Conservation (phyloP, 192 early-diverging fungal species). For the Powellomyces hirtus region DNA sequence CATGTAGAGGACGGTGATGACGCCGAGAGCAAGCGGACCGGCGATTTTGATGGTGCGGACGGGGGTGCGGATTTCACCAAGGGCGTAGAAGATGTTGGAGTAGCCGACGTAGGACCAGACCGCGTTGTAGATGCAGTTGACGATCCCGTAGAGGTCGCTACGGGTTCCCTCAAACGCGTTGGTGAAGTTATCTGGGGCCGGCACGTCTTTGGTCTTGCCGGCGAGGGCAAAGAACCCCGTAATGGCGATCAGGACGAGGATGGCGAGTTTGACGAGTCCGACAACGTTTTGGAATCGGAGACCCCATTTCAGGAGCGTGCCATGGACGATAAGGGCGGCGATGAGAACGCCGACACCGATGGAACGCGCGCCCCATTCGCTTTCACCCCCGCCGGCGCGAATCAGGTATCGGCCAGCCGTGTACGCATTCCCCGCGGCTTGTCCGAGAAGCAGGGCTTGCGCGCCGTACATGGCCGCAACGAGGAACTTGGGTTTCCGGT, state of each 20-base stretch:
- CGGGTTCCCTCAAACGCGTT: slow-evolving; percentile 24
- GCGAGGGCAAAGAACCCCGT: slow-evolving; percentile 19
- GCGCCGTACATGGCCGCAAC: slow-evolving; percentile 9
- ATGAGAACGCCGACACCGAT: not conserved
- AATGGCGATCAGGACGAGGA: slow-evolving; percentile 12
- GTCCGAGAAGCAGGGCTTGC: slow-evolving; percentile 13
- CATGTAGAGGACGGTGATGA: slow-evolving; percentile 72
- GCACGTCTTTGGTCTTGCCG: not conserved
- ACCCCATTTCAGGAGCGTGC: slow-evolving; percentile 4
- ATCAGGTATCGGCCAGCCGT: slow-evolving; percentile 11
- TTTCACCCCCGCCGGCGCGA: not conserved
- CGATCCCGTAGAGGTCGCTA: not conserved
- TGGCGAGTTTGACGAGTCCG: slow-evolving; percentile 10
- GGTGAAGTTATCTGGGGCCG: slow-evolving; percentile 16
- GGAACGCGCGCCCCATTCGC: not conserved
- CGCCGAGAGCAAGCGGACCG: slow-evolving; percentile 69
- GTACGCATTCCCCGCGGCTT: slow-evolving; percentile 4
- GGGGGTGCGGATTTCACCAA: slow-evolving; percentile 79
- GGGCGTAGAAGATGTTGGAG: slow-evolving; percentile 78
- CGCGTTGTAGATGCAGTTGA: slow-evolving; percentile 27
- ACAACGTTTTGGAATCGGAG: slow-evolving; percentile 11
- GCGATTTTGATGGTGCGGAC: slow-evolving; percentile 76
- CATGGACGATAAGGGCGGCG: slow-evolving; percentile 3
- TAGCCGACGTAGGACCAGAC: slow-evolving; percentile 63
- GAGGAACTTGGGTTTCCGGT: slow-evolving; percentile 6